Evolutionary conservation across 352 stramenopile genomes (phyloP).

Genomic region (Globisporangium mamillatum): DNA sequence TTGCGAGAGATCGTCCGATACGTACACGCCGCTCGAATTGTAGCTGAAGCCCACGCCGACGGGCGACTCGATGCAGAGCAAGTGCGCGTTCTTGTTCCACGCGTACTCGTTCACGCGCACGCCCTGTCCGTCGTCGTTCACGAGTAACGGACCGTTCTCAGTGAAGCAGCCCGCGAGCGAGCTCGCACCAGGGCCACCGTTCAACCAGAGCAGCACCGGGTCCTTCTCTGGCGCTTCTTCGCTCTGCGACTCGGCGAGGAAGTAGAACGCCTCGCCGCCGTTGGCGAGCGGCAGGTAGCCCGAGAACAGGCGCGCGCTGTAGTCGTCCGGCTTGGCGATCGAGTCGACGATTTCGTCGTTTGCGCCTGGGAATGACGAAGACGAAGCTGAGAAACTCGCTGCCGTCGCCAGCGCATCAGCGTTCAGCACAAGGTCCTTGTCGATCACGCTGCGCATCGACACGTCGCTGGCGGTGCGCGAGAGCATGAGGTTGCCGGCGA

Average conservation of each 20-base stretch:
- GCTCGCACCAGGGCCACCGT: slow-evolving; percentile 94
- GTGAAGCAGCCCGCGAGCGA: slow-evolving; percentile 90
- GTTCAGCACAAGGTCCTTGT: slow-evolving; percentile 7
- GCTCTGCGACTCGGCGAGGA: slow-evolving; percentile 97
- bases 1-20: slow-evolving; percentile 47
- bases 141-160: slow-evolving; percentile 95
- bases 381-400: neutral
- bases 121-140: slow-evolving; percentile 83
- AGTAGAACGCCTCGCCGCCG: slow-evolving; percentile 60
- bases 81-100: slow-evolving; percentile 64
- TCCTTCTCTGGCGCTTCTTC: slow-evolving; percentile 74
- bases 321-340: slow-evolving; percentile 26
- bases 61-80: slow-evolving; percentile 77
- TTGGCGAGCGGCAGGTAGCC: slow-evolving; percentile 20
- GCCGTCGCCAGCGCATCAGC: neutral
- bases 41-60: slow-evolving; percentile 67
- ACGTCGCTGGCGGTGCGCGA: slow-evolving; percentile 12
- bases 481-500: slow-evolving; percentile 17
- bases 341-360: slow-evolving; percentile 47
- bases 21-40: slow-evolving; percentile 35
- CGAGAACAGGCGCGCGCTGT: slow-evolving; percentile 20
- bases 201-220: slow-evolving; percentile 97
- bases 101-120: slow-evolving; percentile 53
- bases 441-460: slow-evolving; percentile 9
- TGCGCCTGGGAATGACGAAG: slow-evolving; percentile 30